Evolutionary conservation across 2,329 filamentous ascomycete genomes (phyloP).

Genomic region (Endothia cerciana): DNA sequence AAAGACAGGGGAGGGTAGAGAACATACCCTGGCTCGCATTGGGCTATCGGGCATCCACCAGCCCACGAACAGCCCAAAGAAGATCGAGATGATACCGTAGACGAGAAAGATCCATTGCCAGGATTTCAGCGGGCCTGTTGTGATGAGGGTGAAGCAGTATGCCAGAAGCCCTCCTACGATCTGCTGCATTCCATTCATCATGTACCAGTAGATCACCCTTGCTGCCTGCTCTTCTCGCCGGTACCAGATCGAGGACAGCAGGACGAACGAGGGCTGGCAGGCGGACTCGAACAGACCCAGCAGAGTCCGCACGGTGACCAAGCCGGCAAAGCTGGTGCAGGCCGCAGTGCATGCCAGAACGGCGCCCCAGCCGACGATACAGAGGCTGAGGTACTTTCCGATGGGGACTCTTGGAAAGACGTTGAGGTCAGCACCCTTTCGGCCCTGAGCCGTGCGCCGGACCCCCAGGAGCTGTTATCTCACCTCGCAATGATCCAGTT

Average conservation of each 20-base stretch:
- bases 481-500: slow-evolving; percentile 49
- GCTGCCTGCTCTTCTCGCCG: slow-evolving; percentile 68
- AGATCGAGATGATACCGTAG: slow-evolving; percentile 65
- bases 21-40: slow-evolving; percentile 57
- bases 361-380: slow-evolving; percentile 66
- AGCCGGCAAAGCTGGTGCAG: slow-evolving; percentile 61
- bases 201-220: slow-evolving; percentile 73
- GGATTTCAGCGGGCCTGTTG: slow-evolving; percentile 56
- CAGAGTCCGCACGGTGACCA: slow-evolving; percentile 65
- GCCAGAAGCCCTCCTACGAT: slow-evolving; percentile 73
- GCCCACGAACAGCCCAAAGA: slow-evolving; percentile 68
- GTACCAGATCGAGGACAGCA: slow-evolving; percentile 74
- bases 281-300: slow-evolving; percentile 74
- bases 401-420: slow-evolving; percentile 57
- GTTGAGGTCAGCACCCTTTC: background rate
- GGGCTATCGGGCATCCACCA: slow-evolving; percentile 70
- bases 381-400: slow-evolving; percentile 67
- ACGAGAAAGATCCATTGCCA: slow-evolving; percentile 73
- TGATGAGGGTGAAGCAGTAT: slow-evolving; percentile 63
- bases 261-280: slow-evolving; percentile 69
- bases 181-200: slow-evolving; percentile 77
- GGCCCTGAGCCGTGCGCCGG: slow-evolving; percentile 42
- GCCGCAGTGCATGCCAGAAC: slow-evolving; percentile 65
- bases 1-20: background rate
- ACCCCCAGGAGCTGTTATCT: background rate